Evolutionary conservation across 2,329 filamentous ascomycete genomes (phyloP).

Genomic region (Penicillium expansum): DNA sequence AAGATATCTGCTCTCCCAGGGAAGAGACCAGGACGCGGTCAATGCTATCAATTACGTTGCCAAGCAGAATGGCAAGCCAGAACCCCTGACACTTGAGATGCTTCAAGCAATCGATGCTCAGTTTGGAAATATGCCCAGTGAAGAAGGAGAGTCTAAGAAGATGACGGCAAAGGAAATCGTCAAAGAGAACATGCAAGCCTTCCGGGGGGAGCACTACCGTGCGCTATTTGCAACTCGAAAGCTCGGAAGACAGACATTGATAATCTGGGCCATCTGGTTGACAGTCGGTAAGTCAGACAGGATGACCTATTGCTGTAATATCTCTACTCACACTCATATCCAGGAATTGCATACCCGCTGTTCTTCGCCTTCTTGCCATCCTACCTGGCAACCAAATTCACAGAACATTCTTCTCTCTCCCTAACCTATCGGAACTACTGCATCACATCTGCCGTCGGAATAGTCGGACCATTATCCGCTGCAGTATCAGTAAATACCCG

Average conservation of each 20-base stretch:
- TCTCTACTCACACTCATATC: background rate
- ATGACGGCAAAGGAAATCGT: slow-evolving; percentile 27
- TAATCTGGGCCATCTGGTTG: slow-evolving; percentile 46
- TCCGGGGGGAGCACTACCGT: slow-evolving; percentile 26
- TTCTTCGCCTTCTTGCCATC: slow-evolving; percentile 50
- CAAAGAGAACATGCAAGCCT: slow-evolving; percentile 31
- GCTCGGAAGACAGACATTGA: slow-evolving; percentile 30
- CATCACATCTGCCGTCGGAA: slow-evolving; percentile 37
- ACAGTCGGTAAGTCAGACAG: slow-evolving; percentile 31
- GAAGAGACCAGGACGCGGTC: slow-evolving; percentile 48
- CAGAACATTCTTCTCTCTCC: slow-evolving; percentile 22
- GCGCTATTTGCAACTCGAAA: slow-evolving; percentile 28
- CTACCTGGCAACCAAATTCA: slow-evolving; percentile 43
- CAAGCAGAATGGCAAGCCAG: slow-evolving; percentile 25
- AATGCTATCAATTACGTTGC: slow-evolving; percentile 46
- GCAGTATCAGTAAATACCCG: slow-evolving; percentile 45
- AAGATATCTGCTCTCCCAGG: slow-evolving; percentile 29
- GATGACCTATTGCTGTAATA: accelerated
- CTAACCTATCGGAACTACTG: slow-evolving; percentile 29
- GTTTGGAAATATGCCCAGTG: slow-evolving; percentile 6
- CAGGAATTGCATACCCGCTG: slow-evolving; percentile 48
- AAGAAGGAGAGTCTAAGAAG: background rate
- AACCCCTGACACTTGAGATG: slow-evolving; percentile 32
- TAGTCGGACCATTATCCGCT: slow-evolving; percentile 43
- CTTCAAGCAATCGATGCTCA: slow-evolving; percentile 30